Base-by-base conservation (phyloP, 2,329 filamentous ascomycete species). In the Fusarium concolor region DNA sequence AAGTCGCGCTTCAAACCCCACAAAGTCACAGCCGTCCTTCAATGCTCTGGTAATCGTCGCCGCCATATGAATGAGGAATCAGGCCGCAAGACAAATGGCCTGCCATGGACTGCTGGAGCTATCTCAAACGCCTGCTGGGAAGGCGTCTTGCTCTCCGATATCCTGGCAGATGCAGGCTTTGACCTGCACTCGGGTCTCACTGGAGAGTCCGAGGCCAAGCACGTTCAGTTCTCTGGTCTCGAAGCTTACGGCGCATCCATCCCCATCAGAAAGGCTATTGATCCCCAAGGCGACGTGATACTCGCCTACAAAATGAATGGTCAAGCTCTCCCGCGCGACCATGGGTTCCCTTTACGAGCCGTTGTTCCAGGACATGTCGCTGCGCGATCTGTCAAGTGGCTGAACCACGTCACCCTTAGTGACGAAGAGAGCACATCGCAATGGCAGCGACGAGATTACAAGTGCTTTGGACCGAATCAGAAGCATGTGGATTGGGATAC, bases 281-380 rank as follows among this genome's bases (percentile, higher is more conserved):
- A 90, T 49, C 85, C 86, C 0, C 82, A 83, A 35, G 87, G 85
- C 53, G 90, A 92, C 66, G 90, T 91, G 9, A 78, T 92, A 28
- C 79, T 91, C 1, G 89, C 89, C 1, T 91, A 88, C 69, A 82
- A 83, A 46, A 92, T 92, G 90, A 92, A 92, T 65, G 89, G 87
- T 49, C 74, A 84, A 58, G 81, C 86, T 0, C 79, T 92, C 2
- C 88, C 89, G 0, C 83, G 83, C 3, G 89, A 91, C 61, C 90
- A 92, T 69, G 90, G 90, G 1, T 91, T 84, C 68, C 90, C 90
- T 1, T 76, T 91, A 15, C 82, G 89, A 3, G 84, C 85, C 1
- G 80, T 91, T 5, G 87, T 91, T 0, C 88, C 89, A 0, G 90
- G 90, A 0, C 85, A 88, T 50, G 89, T 91, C 3, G 90, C 89